Conservation (phyloP, 495 filamentous ascomycete species). For the Xylaria bambusicola region DNA sequence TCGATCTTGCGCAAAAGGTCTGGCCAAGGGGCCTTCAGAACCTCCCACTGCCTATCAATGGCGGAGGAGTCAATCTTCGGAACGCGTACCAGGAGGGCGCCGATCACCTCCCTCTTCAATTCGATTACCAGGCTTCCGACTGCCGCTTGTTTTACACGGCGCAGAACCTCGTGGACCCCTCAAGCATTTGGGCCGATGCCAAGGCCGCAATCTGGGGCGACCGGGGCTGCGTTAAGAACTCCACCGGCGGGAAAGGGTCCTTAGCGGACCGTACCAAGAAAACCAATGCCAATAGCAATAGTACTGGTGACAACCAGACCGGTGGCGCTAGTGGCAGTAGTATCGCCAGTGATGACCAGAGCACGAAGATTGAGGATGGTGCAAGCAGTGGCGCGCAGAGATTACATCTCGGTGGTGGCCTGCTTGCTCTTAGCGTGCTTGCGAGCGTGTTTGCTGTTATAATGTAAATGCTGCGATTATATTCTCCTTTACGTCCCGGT, state of each 20-base stretch:
- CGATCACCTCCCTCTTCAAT: conserved; percentile 50
- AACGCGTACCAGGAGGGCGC: conserved; percentile 36
- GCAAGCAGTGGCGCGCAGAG: not conserved
- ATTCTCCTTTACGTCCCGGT: too few relatives aligned
- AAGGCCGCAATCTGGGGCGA: conserved; percentile 80
- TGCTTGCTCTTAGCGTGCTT: not conserved
- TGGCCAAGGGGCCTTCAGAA: conserved; percentile 25
- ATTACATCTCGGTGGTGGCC: not conserved
- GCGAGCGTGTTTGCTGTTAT: not conserved
- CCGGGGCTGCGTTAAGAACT: conserved; percentile 59
- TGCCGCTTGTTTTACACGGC: conserved; percentile 58
- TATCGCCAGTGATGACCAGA: not conserved
- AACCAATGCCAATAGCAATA: not conserved
- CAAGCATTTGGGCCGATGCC: conserved; percentile 48
- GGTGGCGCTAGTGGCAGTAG: not conserved
- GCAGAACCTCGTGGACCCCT: conserved; percentile 43
- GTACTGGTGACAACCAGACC: not conserved
- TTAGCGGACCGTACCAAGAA: not conserved
- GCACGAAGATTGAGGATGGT: not conserved
- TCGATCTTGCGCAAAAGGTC: conserved; percentile 21
- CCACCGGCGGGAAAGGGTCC: conserved; percentile 1
- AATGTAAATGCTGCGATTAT: not conserved
- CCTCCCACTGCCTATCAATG: not conserved
- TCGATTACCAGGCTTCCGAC: conserved; percentile 53
- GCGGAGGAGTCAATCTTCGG: conserved; percentile 38